Conservation (phyloP, 2,329 filamentous ascomycete genomes). For the Fonsecaea pedrosoi region DNA sequence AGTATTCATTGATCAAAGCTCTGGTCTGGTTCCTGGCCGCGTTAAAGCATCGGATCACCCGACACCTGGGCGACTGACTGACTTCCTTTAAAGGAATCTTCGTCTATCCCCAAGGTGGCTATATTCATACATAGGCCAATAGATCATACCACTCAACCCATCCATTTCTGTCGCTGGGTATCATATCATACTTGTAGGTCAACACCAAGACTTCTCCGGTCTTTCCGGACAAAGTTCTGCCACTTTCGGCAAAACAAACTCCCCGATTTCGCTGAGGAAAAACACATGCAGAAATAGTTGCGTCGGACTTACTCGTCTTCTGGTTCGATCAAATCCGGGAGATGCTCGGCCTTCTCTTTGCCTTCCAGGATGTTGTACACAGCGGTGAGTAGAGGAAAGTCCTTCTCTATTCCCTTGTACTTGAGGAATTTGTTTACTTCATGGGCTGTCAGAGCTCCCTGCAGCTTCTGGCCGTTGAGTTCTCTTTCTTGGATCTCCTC, state of each 20-base stretch:
- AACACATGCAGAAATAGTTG: slow-evolving; percentile 9
- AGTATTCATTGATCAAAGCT: slow-evolving; percentile 1
- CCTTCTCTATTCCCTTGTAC: slow-evolving; percentile 74
- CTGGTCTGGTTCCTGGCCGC: slow-evolving; percentile 1
- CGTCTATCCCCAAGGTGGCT: slow-evolving; percentile 4
- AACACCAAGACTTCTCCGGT: slow-evolving; percentile 11
- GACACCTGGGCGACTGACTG: not conserved
- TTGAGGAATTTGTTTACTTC: slow-evolving; percentile 92
- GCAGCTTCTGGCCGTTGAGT: slow-evolving; percentile 94
- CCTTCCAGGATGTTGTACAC: slow-evolving; percentile 83
- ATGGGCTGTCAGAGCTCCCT: slow-evolving; percentile 88
- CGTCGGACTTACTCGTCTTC: slow-evolving; percentile 41
- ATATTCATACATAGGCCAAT: slow-evolving; percentile 28
- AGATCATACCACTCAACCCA: slow-evolving; percentile 15
- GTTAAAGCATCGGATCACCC: not conserved
- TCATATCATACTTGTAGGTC: slow-evolving; percentile 28
- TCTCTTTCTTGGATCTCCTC: slow-evolving; percentile 87
- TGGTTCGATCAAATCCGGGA: slow-evolving; percentile 70
- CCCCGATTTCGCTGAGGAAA: slow-evolving; percentile 2
- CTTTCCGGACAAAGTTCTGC: slow-evolving; percentile 7
- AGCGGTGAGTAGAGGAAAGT: slow-evolving; percentile 92
- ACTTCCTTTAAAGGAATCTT: not conserved
- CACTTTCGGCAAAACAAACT: slow-evolving; percentile 18
- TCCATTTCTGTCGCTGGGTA: slow-evolving; percentile 22
- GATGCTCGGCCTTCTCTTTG: slow-evolving; percentile 77